phyloP scores from a whole-genome alignment of 768 basidiomycete genomes.

The Termitomyces sp. region DNA sequence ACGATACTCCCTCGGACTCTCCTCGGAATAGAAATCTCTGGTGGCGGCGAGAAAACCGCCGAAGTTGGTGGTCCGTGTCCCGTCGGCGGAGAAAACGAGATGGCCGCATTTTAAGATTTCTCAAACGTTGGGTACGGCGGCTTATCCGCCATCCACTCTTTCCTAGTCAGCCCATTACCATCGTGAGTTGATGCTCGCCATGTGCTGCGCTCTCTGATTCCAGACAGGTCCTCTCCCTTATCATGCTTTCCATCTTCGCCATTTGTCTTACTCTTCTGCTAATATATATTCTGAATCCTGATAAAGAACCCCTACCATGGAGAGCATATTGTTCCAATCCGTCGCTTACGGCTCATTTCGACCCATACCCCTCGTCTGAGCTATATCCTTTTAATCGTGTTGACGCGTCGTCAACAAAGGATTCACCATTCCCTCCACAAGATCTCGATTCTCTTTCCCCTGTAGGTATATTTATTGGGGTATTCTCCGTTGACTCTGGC shows the following conservation, averaged over 20 bases:
- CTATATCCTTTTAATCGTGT: constrained; percentile 23
- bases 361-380: constrained; percentile 30
- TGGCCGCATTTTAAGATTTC: constrained; percentile 37
- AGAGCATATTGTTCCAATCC: constrained; percentile 84
- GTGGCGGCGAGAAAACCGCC: constrained; percentile 39
- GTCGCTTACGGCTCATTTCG: constrained; percentile 33
- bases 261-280: constrained; percentile 80
- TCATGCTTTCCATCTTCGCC: constrained; percentile 76
- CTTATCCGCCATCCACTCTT: constrained; percentile 69
- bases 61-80: constrained; percentile 53
- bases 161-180: constrained; percentile 75
- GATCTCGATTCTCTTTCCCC: constrained; percentile 73
- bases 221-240: constrained; percentile 58
- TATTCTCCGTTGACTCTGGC: constrained; percentile 84
- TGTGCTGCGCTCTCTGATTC: constrained; percentile 1
- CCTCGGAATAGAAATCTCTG: constrained; percentile 30
- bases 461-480: constrained; percentile 81
- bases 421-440: constrained; percentile 61
- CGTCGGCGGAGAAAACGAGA: constrained; percentile 49
- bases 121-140: constrained; percentile 50
- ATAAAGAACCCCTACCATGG: constrained; percentile 94
- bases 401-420: constrained; percentile 24
- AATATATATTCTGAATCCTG: constrained; percentile 91
- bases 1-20: constrained; percentile 48
- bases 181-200: constrained; percentile 41